Evolutionary conservation across 2,329 filamentous ascomycete species (phyloP).

Genomic region (Xylaria sp.): DNA sequence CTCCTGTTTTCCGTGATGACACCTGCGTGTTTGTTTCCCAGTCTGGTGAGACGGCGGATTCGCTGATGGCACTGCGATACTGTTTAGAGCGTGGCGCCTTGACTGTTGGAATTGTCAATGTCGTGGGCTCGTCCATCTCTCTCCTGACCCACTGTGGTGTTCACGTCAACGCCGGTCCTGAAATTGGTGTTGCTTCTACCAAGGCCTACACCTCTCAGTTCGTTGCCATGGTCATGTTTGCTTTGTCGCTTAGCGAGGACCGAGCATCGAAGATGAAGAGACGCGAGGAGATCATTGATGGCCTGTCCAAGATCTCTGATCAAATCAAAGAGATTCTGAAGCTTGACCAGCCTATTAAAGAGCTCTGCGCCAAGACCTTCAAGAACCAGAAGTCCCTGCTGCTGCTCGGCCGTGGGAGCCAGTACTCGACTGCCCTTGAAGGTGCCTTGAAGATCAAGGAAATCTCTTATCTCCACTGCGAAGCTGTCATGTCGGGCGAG

Average conservation of each 20-base stretch:
- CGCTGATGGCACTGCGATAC: conserved; percentile 95
- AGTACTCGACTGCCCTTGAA: conserved; percentile 97
- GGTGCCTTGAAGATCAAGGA: conserved; percentile 99
- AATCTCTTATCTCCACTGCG: conserved; percentile 99
- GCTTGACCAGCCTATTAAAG: conserved; percentile 93
- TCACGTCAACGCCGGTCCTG: conserved; percentile 97
- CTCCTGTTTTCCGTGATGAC: conserved; percentile 98
- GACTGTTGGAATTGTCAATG: conserved; percentile 98
- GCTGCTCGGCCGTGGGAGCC: conserved; percentile 91
- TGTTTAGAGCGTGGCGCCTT: conserved; percentile 97
- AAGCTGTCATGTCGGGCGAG: conserved; percentile 99
- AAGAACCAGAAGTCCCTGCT: conserved; percentile 97
- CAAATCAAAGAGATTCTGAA: conserved; percentile 94
- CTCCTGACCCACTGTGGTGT: conserved; percentile 99
- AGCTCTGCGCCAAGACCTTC: conserved; percentile 90
- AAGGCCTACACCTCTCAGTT: conserved; percentile 99
- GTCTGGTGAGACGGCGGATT: conserved; percentile 98
- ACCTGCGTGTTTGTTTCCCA: conserved; percentile 99
- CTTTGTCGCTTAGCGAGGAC: conserved; percentile 94
- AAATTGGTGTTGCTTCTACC: conserved; percentile 98
- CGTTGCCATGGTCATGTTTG: conserved; percentile 99
- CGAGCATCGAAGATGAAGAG: conserved; percentile 92
- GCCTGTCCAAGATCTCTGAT: conserved; percentile 84
- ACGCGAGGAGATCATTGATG: conserved; percentile 95
- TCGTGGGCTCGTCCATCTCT: conserved; percentile 97